Evolutionary conservation across 2,329 filamentous ascomycete genomes (phyloP), one percentile per base, ranked within the genome.

Genomic region (Aspergillus arachidicola): DNA sequence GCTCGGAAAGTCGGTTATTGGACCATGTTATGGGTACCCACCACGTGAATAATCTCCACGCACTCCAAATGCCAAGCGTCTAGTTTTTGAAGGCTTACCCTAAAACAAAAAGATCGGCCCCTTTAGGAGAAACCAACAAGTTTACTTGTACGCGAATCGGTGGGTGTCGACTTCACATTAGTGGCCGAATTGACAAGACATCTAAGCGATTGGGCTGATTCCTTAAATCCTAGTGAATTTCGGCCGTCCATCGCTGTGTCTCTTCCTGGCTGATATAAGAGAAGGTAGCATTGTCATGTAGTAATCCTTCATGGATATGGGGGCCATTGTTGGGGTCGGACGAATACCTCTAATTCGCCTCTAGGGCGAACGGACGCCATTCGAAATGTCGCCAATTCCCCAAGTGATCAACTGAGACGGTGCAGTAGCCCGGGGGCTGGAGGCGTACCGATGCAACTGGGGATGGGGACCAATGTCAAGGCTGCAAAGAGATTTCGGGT

Each of bases 401-500:
- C 23, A 50, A 38, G 38, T 11, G 57, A 59, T 59, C 57, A 32
- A 38, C 57, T n/a, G 28, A 34, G 46, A 28, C 46, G 12, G 12
- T 59, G 59, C 32, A 57, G 53, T 57, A 57, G 43, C 16, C 38
- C 55, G 45, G 21, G 23, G 34, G 16, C n/a, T 26, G 46, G 55
- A 58, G 45, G 48, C 45, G 36, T 36, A 51, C 58, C 58, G 60
- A 58, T 62, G 60, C 60, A 62, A 60, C 51, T 38, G 10, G 21
- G 45, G 38, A 26, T 7, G 26, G 21, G 23, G 43, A 26, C 14
- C 41, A 34, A 32, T 32, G 19, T 21, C 30, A 28, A 16, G 34
- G 21, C 32, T 23, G 45, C 14, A 48, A 48, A 19, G 45, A 28
- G 21, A 28, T 28, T 51, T 30, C 21, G 36, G 38, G 41, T 46